Percentiles rank a stretch among this genome's conserved stretches.
Conservation (phyloP, 108 stramenopile species). For the Cyclotella kingstonii region DNA sequence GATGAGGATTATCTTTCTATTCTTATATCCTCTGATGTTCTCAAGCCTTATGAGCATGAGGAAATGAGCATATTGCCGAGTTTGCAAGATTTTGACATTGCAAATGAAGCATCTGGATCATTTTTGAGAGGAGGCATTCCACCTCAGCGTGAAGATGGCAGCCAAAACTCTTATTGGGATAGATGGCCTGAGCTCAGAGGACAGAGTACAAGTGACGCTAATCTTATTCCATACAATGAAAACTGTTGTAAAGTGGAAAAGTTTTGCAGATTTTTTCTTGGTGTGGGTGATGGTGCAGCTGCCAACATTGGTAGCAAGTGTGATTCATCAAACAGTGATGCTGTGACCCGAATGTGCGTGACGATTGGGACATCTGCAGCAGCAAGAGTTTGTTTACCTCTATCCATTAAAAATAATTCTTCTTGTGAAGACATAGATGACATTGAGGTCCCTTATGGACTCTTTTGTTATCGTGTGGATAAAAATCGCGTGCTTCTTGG, state of each 20-base stretch:
- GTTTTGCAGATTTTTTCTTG: constrained; percentile 47
- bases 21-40: background rate
- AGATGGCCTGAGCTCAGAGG: constrained; percentile 68
- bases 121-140: constrained; percentile 22
- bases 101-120: background rate
- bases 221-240: background rate
- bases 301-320: constrained; percentile 86
- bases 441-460: constrained; percentile 47
- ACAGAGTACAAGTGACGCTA: background rate
- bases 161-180: constrained; percentile 45
- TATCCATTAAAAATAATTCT: constrained; percentile 13
- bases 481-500: constrained; percentile 60
- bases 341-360: constrained; percentile 63
- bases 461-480: constrained; percentile 82
- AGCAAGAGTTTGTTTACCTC: constrained; percentile 61
- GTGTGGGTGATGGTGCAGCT: constrained; percentile 85
- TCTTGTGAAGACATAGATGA: background rate
- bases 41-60: background rate
- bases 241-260: background rate
- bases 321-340: constrained; percentile 3
- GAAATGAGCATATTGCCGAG: constrained; percentile 16
- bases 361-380: constrained; percentile 87
- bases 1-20: too few relatives aligned
- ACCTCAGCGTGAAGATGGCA: constrained; percentile 9
- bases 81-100: constrained; percentile 42